Percentiles rank a stretch among this genome's conserved stretches.
Evolutionary conservation across 2,329 filamentous ascomycete species (phyloP).

Genomic region (Diaporthe caulivora): DNA sequence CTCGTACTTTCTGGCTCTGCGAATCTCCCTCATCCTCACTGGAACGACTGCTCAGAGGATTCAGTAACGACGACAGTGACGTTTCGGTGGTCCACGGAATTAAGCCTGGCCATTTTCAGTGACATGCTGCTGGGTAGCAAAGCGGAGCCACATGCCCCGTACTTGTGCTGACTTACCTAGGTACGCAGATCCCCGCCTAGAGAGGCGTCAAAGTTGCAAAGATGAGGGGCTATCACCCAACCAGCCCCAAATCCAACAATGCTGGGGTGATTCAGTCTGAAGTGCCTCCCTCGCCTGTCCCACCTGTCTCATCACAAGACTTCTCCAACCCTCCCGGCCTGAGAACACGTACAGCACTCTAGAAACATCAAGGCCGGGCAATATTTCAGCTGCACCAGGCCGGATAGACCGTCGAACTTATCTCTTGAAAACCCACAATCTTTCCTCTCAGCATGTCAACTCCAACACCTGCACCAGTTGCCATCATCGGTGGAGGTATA

Average conservation of each 20-base stretch:
- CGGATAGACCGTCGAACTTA: neutral
- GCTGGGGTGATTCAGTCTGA: neutral
- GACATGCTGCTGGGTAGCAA: neutral
- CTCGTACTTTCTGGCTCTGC: too few species aligned
- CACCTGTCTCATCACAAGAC: neutral
- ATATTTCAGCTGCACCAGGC: neutral
- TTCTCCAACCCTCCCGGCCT: too few species aligned
- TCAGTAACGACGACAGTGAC: neutral
- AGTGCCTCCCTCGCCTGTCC: neutral
- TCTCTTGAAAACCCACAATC: neutral
- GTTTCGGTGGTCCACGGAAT: neutral
- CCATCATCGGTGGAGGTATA: constrained; percentile 73
- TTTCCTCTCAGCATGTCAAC: constrained; percentile 7
- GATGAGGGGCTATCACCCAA: constrained; percentile 20
- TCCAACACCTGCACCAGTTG: constrained; percentile 49
- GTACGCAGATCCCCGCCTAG: neutral
- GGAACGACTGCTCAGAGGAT: neutral
- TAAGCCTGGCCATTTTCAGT: neutral
- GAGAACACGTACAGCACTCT: neutral
- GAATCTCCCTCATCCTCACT: too few species aligned
- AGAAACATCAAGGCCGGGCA: neutral
- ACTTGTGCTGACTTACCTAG: neutral
- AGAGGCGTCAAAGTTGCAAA: neutral
- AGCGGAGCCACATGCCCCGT: constrained; percentile 6
- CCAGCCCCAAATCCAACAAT: neutral